Conservation (phyloP, 2,329 filamentous ascomycete genomes). For the Pseudogymnoascus sp. region DNA sequence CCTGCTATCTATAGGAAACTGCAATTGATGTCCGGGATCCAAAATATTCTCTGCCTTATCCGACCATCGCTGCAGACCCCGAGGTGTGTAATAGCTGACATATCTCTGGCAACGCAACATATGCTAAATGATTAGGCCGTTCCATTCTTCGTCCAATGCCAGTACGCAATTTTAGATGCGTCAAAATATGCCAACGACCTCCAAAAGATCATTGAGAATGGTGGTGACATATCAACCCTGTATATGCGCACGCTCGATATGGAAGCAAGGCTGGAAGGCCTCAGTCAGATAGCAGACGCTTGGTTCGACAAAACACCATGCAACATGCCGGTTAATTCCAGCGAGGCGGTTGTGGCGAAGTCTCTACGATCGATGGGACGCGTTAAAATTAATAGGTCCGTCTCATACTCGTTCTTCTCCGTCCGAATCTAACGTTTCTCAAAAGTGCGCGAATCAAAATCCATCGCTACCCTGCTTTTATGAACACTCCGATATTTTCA, state of each 20-base stretch:
- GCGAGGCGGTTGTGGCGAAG: conserved; percentile 36
- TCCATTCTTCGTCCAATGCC: conserved; percentile 38
- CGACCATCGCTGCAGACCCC: conserved; percentile 35
- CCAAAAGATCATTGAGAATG: conserved; percentile 34
- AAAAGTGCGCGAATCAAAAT: conserved; percentile 43
- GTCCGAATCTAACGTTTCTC: background rate
- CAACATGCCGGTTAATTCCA: conserved; percentile 31
- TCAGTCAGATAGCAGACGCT: conserved; percentile 31
- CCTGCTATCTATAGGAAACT: conserved; percentile 30
- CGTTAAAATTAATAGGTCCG: conserved; percentile 44
- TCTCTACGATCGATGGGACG: conserved; percentile 40
- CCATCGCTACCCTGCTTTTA: conserved; percentile 45
- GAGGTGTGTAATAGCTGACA: conserved; percentile 26
- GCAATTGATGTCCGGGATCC: conserved; percentile 37
- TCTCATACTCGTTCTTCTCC: background rate
- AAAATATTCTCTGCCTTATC: conserved; percentile 39
- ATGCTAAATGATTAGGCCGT: conserved; percentile 29
- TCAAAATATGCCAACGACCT: conserved; percentile 43
- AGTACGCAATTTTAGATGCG: conserved; percentile 40
- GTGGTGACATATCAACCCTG: conserved; percentile 34
- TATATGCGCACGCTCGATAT: conserved; percentile 37
- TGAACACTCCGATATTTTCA: conserved; percentile 42
- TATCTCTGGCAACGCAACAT: conserved; percentile 15
- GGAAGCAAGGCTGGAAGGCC: conserved; percentile 33
- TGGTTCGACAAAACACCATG: conserved; percentile 30